These are phyloP conservation scores for Blumeriella jaapii DNA, from an alignment of 2,329 filamentous ascomycete genomes.

Conservation along the genomic window DNA sequence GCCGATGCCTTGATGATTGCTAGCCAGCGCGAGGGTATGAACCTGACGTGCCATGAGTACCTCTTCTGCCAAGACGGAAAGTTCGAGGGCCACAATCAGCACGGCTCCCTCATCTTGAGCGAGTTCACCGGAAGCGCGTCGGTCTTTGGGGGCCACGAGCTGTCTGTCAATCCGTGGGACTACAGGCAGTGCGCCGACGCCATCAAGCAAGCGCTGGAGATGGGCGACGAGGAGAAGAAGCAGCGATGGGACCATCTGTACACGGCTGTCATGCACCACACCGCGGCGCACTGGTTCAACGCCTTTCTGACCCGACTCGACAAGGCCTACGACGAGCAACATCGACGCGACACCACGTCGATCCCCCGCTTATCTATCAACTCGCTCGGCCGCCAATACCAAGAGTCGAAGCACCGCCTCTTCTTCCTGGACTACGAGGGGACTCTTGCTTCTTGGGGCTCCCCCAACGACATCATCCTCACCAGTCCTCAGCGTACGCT, in stretches of 20 bases:
- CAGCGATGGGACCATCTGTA: conserved; percentile 64
- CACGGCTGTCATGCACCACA: conserved; percentile 65
- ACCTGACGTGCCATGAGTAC: conserved; percentile 88
- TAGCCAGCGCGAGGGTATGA: conserved; percentile 94
- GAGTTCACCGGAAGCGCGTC: conserved; percentile 91
- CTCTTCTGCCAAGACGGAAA: conserved; percentile 85
- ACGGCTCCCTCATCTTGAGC: conserved; percentile 81
- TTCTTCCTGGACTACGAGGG: conserved; percentile 93
- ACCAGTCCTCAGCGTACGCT: conserved; percentile 79
- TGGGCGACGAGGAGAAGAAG: conserved; percentile 63
- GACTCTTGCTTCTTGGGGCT: conserved; percentile 79
- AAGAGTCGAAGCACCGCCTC: conserved; percentile 53
- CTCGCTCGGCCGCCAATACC: conserved; percentile 54
- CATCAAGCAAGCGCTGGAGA: conserved; percentile 73
- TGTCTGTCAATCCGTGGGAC: conserved; percentile 92
- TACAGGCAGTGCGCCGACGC: conserved; percentile 80
- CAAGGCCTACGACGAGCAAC: conserved; percentile 72
- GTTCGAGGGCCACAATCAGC: conserved; percentile 56
- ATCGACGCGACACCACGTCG: conserved; percentile 70
- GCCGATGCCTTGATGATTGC: conserved; percentile 92
- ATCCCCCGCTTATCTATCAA: conserved; percentile 73
- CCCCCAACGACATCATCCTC: conserved; percentile 72
- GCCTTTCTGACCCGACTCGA: conserved; percentile 61
- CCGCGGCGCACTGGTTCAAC: conserved; percentile 77
- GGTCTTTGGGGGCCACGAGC: conserved; percentile 67